These are phyloP conservation scores for Anthoceros angustus DNA, from an alignment of 225 moss, liverwort and hornwort species.

Conservation along the genomic window DNA sequence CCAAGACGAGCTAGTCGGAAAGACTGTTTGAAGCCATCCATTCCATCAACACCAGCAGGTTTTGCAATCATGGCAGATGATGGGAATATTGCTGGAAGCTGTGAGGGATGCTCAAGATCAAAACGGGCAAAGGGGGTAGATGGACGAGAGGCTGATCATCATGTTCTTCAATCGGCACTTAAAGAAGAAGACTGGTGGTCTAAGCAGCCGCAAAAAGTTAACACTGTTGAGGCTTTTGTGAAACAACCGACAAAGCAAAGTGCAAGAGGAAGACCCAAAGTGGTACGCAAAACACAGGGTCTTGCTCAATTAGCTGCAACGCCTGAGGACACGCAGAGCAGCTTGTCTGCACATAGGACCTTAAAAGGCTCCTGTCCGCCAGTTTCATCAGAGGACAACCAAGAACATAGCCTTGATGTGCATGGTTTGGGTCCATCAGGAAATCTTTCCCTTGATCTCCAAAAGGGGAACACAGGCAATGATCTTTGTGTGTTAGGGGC, in stretches of 20 bases:
- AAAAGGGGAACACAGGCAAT: constrained; percentile 29
- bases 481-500: constrained; percentile 26
- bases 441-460: constrained; percentile 31
- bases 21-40: constrained; percentile 17
- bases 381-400: constrained; percentile 36
- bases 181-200: constrained; percentile 98
- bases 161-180: constrained; percentile 20
- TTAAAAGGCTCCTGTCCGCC: constrained; percentile 17
- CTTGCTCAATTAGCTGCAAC: constrained; percentile 75
- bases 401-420: constrained; percentile 58
- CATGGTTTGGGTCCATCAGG: constrained; percentile 31
- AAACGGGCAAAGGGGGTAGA: constrained; percentile 70
- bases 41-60: constrained; percentile 32
- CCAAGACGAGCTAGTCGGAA: constrained; percentile 24
- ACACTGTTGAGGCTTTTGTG: constrained; percentile 51
- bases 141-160: constrained; percentile 46
- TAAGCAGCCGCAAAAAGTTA: constrained; percentile 64
- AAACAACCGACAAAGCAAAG: constrained; percentile 68
- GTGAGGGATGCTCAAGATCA: constrained; percentile 16
- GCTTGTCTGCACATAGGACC: constrained; percentile 6
- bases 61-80: constrained; percentile 32
- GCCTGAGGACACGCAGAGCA: constrained; percentile 63
- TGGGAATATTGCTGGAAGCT: constrained; percentile 63
- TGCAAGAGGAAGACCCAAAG: constrained; percentile 77
- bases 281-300: constrained; percentile 77